Conservation (phyloP, 2,329 filamentous ascomycete genomes). For the Coniochaeta prunicola region DNA sequence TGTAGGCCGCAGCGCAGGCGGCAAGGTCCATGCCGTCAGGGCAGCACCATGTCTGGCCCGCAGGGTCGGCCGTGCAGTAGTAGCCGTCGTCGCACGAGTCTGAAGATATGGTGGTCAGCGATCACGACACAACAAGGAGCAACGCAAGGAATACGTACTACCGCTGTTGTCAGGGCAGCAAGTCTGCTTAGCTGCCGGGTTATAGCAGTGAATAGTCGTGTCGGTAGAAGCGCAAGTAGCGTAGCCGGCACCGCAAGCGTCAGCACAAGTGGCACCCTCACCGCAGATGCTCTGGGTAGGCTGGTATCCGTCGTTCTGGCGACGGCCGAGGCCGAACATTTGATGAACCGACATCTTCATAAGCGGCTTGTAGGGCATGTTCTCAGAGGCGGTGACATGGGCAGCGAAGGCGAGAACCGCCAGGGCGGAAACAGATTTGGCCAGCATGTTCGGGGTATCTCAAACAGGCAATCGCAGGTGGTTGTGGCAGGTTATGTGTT, state of each 20-base stretch:
- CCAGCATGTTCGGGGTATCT: conserved; percentile 26
- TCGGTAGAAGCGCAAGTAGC: conserved; percentile 42
- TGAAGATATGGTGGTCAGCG: conserved; percentile 19
- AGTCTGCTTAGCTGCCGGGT: conserved; percentile 39
- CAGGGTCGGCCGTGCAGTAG: conserved; percentile 52
- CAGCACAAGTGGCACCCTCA: conserved; percentile 42
- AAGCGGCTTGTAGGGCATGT: conserved; percentile 26
- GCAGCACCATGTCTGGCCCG: conserved; percentile 52
- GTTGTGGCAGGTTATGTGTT: background rate
- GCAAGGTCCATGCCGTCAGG: conserved; percentile 45
- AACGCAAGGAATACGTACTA: conserved; percentile 35
- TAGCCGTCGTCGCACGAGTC: conserved; percentile 55
- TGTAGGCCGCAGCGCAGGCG: conserved; percentile 45
- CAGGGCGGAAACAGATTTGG: conserved; percentile 33
- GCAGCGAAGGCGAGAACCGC: conserved; percentile 34
- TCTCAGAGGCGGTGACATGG: conserved; percentile 21
- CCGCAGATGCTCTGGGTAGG: conserved; percentile 41
- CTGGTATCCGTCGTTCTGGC: conserved; percentile 36
- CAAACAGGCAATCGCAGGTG: background rate
- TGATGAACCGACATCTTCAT: conserved; percentile 26
- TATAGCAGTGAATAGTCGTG: conserved; percentile 49
- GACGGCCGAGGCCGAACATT: conserved; percentile 34
- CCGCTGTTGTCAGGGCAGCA: conserved; percentile 52
- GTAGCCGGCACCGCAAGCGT: conserved; percentile 46
- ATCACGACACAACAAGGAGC: background rate